These are phyloP conservation scores for Rhododendron ovatum DNA, from an alignment of 148 eudicot species.

Conservation along the genomic window DNA sequence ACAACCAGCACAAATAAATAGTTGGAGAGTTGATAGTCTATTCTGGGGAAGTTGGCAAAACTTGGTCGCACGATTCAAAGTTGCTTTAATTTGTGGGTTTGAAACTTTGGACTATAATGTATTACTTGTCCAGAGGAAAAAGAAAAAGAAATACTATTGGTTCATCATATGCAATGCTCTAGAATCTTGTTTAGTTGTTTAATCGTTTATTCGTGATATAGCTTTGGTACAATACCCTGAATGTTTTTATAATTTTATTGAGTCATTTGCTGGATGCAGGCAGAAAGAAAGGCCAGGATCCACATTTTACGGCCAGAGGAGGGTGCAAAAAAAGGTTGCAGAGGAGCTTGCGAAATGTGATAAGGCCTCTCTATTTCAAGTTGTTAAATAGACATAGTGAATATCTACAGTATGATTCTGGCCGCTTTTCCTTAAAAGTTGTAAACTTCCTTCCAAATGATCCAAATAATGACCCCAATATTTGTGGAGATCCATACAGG, in stretches of 20 bases:
- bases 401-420: background rate
- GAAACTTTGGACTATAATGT: background rate
- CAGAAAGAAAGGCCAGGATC: slow-evolving; percentile 73
- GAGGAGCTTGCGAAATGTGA: slow-evolving; percentile 95
- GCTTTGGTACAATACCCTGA: background rate
- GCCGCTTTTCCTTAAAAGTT: background rate
- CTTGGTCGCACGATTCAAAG: background rate
- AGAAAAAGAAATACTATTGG: background rate
- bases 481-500: slow-evolving; percentile 93
- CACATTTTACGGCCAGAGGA: slow-evolving; percentile 74
- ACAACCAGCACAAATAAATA: background rate
- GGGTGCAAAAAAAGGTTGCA: slow-evolving; percentile 81
- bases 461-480: slow-evolving; percentile 71
- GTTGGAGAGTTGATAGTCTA: background rate
- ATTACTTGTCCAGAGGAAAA: background rate
- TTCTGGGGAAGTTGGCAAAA: background rate
- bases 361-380: background rate
- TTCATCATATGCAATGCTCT: background rate
- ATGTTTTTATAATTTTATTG: background rate
- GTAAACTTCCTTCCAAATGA: slow-evolving; percentile 54
- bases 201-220: background rate
- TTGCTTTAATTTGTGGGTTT: background rate
- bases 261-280: slow-evolving; percentile 23
- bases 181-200: background rate
- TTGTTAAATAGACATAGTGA: background rate